These are phyloP conservation scores for Zizania palustris DNA, from an alignment of 202 grass and related monocot genomes.

Conservation along the genomic window DNA sequence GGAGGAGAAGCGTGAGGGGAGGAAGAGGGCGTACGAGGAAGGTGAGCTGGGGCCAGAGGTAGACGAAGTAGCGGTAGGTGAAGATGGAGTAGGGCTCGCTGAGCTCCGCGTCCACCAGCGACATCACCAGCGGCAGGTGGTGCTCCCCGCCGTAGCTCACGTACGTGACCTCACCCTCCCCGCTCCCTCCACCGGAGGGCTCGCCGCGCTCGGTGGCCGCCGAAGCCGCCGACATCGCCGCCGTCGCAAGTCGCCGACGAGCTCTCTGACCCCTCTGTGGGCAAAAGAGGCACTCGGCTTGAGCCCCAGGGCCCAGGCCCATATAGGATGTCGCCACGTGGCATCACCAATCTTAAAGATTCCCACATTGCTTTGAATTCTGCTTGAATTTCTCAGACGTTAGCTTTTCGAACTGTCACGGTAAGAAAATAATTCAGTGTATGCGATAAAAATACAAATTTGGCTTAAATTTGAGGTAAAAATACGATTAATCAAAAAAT, in stretches of 20 bases:
- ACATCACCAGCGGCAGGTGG: constrained; percentile 91
- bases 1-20: neutral
- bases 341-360: neutral
- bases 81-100: constrained; percentile 99
- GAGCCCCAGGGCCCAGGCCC: neutral
- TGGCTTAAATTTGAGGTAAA: too few relatives aligned
- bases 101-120: constrained; percentile 88
- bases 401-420: too few relatives aligned
- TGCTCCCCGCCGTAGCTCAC: constrained; percentile 92
- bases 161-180: constrained; percentile 52
- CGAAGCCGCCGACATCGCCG: constrained; percentile 34
- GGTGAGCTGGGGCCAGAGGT: constrained; percentile 93
- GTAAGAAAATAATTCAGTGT: too few relatives aligned
- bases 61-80: constrained; percentile 99
- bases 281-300: neutral
- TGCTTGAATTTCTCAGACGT: too few relatives aligned
- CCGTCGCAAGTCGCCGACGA: constrained; percentile 21
- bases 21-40: constrained; percentile 54
- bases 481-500: too few relatives aligned
- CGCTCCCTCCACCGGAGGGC: neutral
- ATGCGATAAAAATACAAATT: too few relatives aligned
- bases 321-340: neutral
- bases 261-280: neutral
- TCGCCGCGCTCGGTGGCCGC: neutral
- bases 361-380: too few relatives aligned